Evolutionary conservation across 1,284 basidiomycete genomes (phyloP), one percentile per base, ranked within the genome.

Genomic region (Cystobasidium slooffiae): DNA sequence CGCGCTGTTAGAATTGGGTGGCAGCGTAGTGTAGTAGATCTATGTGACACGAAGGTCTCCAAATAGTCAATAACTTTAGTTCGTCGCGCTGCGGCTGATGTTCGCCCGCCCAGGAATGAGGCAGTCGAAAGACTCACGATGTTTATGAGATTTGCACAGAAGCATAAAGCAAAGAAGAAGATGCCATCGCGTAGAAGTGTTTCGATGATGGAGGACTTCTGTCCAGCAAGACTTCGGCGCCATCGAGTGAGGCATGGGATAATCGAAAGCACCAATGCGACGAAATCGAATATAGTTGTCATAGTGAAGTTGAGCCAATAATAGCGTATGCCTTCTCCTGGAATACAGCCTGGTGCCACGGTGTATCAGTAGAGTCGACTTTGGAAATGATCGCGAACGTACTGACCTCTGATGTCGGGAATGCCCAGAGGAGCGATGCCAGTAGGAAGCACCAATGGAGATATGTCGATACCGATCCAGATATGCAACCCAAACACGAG

Each of bases 131-230:
- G 31, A 56, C 53, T 37, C 14, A 56, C 53, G 3, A 56, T n/a
- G 53, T 56, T 56, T 56, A 22, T 22, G 5, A 56, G 53, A 22
- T 20, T 56, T 37, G 53, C 53, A 56, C 20, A 12, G 18, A 56
- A 56, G 53, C 53, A 56, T 20, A 56, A 22, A 16, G 20, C 53
- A 56, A 56, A 56, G 53, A 56, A 56, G 18, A 56, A 56, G 14
- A 56, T 37, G 20, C 53, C 53, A 56, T 56, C 53, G 3, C 31
- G 53, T 14, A 56, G 31, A n/a, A 56, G 16, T 18, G 22, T 56
- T 20, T 14, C 8, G 18, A 56, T 22, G n/a, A 56, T 37, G 22
- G 18, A 12, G 31, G 14, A 16, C 22, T 37, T 18, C 53, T 20
- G 31, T 2, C 31, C 31, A 31, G 31, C 31, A 31, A 31, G 12